Percentiles rank a stretch among this genome's conserved stretches.
These are phyloP conservation scores for Eruca vesicaria DNA, from an alignment of 441 rosid species.

Conservation along the genomic window DNA sequence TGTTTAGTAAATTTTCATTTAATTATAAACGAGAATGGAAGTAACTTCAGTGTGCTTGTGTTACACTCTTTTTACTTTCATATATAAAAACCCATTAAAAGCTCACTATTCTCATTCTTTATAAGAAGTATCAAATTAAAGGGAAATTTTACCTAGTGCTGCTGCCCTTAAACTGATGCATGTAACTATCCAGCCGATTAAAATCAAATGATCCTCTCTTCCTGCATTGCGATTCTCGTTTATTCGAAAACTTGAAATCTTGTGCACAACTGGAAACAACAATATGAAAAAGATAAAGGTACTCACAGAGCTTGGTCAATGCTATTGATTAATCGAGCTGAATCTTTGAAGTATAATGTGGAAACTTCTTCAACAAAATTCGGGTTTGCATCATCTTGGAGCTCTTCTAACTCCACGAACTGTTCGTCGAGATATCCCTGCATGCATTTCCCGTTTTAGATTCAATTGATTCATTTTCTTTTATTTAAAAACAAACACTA, in stretches of 20 bases:
- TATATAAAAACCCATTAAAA: not conserved
- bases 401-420: slow-evolving; percentile 82
- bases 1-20: no score
- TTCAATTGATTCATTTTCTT: not conserved
- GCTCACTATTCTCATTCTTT: not conserved
- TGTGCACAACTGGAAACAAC: not conserved
- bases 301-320: slow-evolving; percentile 81
- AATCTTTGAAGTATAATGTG: slow-evolving; percentile 79
- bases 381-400: slow-evolving; percentile 95
- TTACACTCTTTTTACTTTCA: not conserved
- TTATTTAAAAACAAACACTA: not conserved
- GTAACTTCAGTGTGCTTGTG: no score
- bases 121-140: not conserved
- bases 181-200: slow-evolving; percentile 59
- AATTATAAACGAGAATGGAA: no score
- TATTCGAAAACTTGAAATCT: not conserved
- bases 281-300: not conserved
- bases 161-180: slow-evolving; percentile 97
- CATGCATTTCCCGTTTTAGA: slow-evolving; percentile 12
- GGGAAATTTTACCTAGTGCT: slow-evolving; percentile 59
- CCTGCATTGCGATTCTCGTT: slow-evolving; percentile 40
- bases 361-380: slow-evolving; percentile 92
- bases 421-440: slow-evolving; percentile 92
- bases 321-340: slow-evolving; percentile 59
- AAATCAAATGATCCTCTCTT: slow-evolving; percentile 70